Evolutionary conservation across 805 yeast genomes (phyloP).

Genomic region (Saccharomycopsis sp.): DNA sequence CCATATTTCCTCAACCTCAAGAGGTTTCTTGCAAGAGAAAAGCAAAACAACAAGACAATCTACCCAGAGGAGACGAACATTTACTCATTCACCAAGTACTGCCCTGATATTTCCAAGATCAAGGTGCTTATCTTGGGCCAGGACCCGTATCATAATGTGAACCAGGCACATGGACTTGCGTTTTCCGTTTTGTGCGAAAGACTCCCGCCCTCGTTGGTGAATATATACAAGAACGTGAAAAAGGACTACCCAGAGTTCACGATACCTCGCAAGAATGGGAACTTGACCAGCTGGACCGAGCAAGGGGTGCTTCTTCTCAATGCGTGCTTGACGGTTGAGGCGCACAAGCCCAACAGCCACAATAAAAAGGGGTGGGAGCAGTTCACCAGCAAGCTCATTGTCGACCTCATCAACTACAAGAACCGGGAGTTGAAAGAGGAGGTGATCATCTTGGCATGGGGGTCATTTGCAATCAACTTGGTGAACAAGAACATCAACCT

Average conservation of each 20-base stretch:
- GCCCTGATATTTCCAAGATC: conserved; percentile 61
- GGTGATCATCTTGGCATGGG: conserved; percentile 75
- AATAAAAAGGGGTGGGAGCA: conserved; percentile 87
- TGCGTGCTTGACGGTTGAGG: conserved; percentile 83
- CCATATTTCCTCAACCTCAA: conserved; percentile 68
- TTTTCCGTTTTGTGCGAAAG: conserved; percentile 64
- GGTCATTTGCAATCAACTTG: conserved; percentile 60
- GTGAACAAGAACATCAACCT: conserved; percentile 26
- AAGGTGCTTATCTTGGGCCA: conserved; percentile 85
- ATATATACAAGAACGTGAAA: conserved; percentile 72
- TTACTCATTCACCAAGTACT: conserved; percentile 85
- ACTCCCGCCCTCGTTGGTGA: conserved; percentile 83
- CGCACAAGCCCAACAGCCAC: conserved; percentile 91
- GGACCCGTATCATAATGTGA: conserved; percentile 88
- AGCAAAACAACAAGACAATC: conserved; percentile 37
- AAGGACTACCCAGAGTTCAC: conserved; percentile 62
- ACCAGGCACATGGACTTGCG: conserved; percentile 96
- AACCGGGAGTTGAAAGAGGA: conserved; percentile 36
- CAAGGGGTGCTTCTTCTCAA: conserved; percentile 84
- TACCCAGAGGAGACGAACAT: conserved; percentile 75
- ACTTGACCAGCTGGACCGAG: conserved; percentile 73
- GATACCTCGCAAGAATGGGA: conserved; percentile 52
- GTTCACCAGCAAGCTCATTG: conserved; percentile 69
- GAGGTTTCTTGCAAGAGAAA: conserved; percentile 36
- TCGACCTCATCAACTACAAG: conserved; percentile 41